Percentiles rank a stretch among this genome's conserved stretches.
phyloP scores from a whole-genome alignment of 805 yeast genomes.

The Danielia reshetovae region DNA sequence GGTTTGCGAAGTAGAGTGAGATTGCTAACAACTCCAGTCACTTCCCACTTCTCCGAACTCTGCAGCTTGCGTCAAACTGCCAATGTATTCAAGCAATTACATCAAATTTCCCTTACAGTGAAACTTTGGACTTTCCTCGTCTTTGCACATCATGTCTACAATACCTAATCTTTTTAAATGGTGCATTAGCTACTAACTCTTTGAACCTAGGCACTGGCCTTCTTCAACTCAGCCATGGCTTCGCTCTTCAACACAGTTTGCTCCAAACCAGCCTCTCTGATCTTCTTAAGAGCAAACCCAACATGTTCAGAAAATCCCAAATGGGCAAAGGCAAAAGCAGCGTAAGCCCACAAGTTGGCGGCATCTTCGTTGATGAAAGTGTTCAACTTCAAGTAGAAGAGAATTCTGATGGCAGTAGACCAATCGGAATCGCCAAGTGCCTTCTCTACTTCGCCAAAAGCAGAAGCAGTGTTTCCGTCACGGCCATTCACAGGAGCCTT shows the following conservation, averaged over 20 bases:
- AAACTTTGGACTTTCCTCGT: no score
- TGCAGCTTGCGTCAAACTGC: no score
- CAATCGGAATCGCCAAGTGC: slow-evolving; percentile 2
- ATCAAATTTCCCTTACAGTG: no score
- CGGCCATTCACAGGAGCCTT: slow-evolving; percentile 3
- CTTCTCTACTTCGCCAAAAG: slow-evolving; percentile 3
- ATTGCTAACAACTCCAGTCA: no score
- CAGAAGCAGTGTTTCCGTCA: slow-evolving; percentile 3
- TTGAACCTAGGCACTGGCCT: slow-evolving; percentile 1
- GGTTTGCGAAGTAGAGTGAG: no score
- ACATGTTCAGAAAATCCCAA: slow-evolving; percentile 6
- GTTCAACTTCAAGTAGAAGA: slow-evolving; percentile 5
- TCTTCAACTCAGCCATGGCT: slow-evolving; percentile 6
- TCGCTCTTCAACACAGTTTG: slow-evolving; percentile 6
- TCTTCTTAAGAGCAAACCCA: slow-evolving; percentile 5
- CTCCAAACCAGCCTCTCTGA: slow-evolving; percentile 5
- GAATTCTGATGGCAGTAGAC: slow-evolving; percentile 3
- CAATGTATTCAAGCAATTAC: no score
- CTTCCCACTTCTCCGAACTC: no score
- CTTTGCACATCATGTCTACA: no score
- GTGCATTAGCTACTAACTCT: no score
- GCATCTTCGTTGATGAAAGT: slow-evolving; percentile 6
- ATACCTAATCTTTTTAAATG: no score
- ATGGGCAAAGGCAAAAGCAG: slow-evolving; percentile 7
- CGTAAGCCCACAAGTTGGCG: slow-evolving; percentile 7